phyloP scores from a whole-genome alignment of 108 stramenopile genomes.

The Cyclotella atomus region DNA sequence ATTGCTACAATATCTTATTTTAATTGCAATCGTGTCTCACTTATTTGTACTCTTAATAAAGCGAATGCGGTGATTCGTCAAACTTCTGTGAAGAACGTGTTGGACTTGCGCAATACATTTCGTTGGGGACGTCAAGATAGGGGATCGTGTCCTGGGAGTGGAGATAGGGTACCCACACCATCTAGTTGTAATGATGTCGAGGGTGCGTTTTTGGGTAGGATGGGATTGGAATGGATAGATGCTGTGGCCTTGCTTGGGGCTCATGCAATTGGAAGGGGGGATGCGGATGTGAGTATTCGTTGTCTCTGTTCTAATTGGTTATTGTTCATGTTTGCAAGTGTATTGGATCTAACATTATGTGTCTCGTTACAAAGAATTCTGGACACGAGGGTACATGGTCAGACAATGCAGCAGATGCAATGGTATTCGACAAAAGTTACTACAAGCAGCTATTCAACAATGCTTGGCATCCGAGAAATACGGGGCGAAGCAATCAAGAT shows the following conservation, averaged over 20 bases:
- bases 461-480: conserved; percentile 38
- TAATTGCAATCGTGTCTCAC: too few relatives aligned
- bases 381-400: conserved; percentile 49
- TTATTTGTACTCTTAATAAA: too few relatives aligned
- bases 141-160: conserved; percentile 22
- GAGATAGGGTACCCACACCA: conserved; percentile 29
- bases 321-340: background rate
- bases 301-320: background rate
- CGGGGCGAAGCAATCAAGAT: conserved; percentile 4
- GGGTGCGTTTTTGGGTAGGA: conserved; percentile 36
- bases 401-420: conserved; percentile 20
- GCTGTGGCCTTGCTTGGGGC: conserved; percentile 50
- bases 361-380: conserved; percentile 21
- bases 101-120: conserved; percentile 44
- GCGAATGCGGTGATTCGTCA: conserved; percentile 48
- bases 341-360: background rate
- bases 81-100: conserved; percentile 26
- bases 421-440: conserved; percentile 39
- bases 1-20: too few relatives aligned
- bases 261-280: conserved; percentile 49
- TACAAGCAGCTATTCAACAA: conserved; percentile 40
- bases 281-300: conserved; percentile 15
- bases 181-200: conserved; percentile 30
- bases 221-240: conserved; percentile 50
- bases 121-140: conserved; percentile 38